Base-by-base conservation (phyloP, 1,284 basidiomycete species). In the Malassezia furfur region DNA sequence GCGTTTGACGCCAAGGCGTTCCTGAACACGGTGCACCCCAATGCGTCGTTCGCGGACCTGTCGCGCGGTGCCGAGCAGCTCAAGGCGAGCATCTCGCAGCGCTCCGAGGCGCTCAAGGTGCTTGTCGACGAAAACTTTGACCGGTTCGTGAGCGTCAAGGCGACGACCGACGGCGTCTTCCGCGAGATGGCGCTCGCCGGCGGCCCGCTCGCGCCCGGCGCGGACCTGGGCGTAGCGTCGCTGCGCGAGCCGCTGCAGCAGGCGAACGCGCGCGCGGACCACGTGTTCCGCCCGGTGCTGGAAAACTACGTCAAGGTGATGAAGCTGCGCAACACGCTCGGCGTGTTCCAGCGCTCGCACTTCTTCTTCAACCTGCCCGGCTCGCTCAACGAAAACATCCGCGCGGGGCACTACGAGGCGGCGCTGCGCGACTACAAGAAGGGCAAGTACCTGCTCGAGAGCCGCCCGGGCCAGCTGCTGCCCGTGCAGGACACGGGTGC, bases 71-170 rank as follows among this genome's bases (percentile, higher is more conserved):
- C 71, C 12, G 45, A 51, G 25, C 59, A 66, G 39, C 65, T 74
- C 6, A 61, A 67, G 43, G 40, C 41, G 41, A 66, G 57, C 48
- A 73, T 74, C 49, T 65, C 63, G 37, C 68, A 71, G 54, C 57
- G 91, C 32, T 91, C 88, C 1, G 89, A 93, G 67, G 93, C 91
- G 22, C 85, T 98, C 58, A 82, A 91, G 48, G 84, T 94, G 22
- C 80, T 99, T 39, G 94, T 99, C 21, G 90, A 96, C 76, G 89
- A 96, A 68, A 96, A 96, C 77, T 96, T 98, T 78, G 91, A 98
- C 77, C 81, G 90, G 22, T 98, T 98, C 70, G 93, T 98, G 11
- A 87, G 89, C 4, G 93, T 99, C 59, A 99, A 99, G 72, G 88
- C 89, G 14, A 88, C 88, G 11, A 93, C 88, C 10, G 93, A 96